phyloP scores from a whole-genome alignment of 2,329 filamentous ascomycete species.

The Sclerotinia minor region DNA sequence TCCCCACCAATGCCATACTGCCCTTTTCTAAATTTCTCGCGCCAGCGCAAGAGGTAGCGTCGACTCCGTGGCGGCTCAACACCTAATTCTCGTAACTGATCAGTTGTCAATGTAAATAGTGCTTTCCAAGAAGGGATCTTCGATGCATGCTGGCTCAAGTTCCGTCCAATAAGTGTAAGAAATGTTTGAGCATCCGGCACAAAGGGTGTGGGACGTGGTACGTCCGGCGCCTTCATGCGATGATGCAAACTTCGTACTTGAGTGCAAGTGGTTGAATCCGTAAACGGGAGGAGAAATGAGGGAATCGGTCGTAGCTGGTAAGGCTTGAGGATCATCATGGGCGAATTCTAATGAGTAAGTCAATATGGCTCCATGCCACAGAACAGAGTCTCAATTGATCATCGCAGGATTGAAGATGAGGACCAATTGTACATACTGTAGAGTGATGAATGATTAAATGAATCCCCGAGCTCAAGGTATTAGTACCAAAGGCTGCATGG shows the following conservation, averaged over 20 bases:
- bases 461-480: slow-evolving; percentile 2
- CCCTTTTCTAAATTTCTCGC: slow-evolving; percentile 78
- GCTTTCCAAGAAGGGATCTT: slow-evolving; percentile 92
- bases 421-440: not conserved
- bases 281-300: slow-evolving; percentile 40
- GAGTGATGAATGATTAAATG: not conserved
- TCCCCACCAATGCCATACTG: slow-evolving; percentile 82
- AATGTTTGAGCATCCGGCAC: slow-evolving; percentile 85
- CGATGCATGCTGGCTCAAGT: slow-evolving; percentile 74
- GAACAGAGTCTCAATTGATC: not conserved
- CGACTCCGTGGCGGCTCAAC: slow-evolving; percentile 82
- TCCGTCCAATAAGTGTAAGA: slow-evolving; percentile 86
- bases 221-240: slow-evolving; percentile 42
- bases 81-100: slow-evolving; percentile 78
- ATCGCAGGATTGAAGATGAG: not conserved
- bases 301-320: slow-evolving; percentile 36
- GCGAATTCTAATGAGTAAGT: slow-evolving; percentile 21
- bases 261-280: slow-evolving; percentile 35
- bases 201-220: slow-evolving; percentile 77
- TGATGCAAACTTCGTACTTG: slow-evolving; percentile 46
- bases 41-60: slow-evolving; percentile 83
- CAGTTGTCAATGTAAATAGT: slow-evolving; percentile 77
- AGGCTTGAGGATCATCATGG: slow-evolving; percentile 39
- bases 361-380: slow-evolving; percentile 10
- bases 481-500: slow-evolving; percentile 1